phyloP scores from a whole-genome alignment of 495 filamentous ascomycete species.

The Talaromyces wortmannii region DNA sequence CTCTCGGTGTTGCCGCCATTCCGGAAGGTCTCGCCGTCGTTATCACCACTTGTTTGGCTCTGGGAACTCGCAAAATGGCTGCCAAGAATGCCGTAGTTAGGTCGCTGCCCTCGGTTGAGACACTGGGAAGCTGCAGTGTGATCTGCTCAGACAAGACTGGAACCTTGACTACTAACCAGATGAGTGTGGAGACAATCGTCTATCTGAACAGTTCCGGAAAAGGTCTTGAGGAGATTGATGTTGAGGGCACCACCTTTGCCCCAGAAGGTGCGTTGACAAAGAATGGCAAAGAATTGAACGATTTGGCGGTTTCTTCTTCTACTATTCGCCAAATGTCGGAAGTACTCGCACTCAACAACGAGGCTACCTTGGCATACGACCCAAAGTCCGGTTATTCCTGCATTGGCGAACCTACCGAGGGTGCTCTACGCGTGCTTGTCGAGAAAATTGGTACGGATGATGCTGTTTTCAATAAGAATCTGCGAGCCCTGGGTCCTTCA shows the following conservation, averaged over 20 bases:
- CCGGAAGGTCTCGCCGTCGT: constrained; percentile 96
- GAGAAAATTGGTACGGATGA: constrained; percentile 87
- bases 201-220: constrained; percentile 67
- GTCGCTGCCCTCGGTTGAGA: constrained; percentile 95
- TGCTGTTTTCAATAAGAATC: constrained; percentile 45
- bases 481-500: constrained; percentile 36
- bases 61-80: constrained; percentile 97
- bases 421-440: constrained; percentile 80
- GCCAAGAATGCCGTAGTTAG: constrained; percentile 96
- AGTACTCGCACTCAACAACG: constrained; percentile 87
- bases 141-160: constrained; percentile 99
- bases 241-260: constrained; percentile 91
- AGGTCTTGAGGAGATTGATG: constrained; percentile 77
- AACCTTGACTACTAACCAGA: constrained; percentile 97
- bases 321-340: constrained; percentile 78
- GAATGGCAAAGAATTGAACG: constrained; percentile 58
- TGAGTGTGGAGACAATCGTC: constrained; percentile 94
- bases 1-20: constrained; percentile 95
- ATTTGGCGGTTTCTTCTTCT: constrained; percentile 67
- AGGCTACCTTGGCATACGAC: constrained; percentile 77
- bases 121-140: constrained; percentile 96
- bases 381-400: constrained; percentile 67
- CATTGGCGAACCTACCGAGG: constrained; percentile 95
- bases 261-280: constrained; percentile 67
- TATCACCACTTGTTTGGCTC: constrained; percentile 92